These are phyloP conservation scores for Chlorella vulgaris DNA, from an alignment of 139 green algal genomes.

Conservation along the genomic window DNA sequence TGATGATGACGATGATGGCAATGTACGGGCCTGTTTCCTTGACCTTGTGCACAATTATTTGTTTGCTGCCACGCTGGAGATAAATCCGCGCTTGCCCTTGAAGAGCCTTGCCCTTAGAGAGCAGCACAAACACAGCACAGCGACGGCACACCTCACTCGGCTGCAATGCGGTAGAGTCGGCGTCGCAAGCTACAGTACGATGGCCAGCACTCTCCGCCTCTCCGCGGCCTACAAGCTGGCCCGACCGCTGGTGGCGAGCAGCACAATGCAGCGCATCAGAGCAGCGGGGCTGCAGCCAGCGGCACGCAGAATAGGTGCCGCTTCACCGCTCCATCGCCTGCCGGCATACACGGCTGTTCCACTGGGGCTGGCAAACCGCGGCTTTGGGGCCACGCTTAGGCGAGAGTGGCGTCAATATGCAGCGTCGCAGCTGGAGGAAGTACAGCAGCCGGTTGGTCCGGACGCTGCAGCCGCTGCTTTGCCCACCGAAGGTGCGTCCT, in stretches of 20 bases:
- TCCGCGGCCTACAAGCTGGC: neutral
- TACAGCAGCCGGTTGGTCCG: neutral
- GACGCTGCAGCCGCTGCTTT: neutral
- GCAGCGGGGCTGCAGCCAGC: neutral
- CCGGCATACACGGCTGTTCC: neutral
- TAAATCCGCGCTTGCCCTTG: no score
- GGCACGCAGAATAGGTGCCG: no score
- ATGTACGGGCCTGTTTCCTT: no score
- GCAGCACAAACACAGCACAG: no score
- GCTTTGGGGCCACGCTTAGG: neutral
- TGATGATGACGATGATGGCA: no score
- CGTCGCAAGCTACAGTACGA: no score
- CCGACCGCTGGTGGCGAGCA: neutral
- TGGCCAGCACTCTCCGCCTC: neutral
- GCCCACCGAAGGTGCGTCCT: neutral
- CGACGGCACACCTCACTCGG: no score
- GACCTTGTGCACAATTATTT: no score
- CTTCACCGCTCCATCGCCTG: no score
- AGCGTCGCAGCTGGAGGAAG: constrained; percentile 8
- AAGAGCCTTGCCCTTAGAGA: no score
- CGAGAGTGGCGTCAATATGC: constrained; percentile 4
- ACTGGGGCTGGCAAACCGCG: neutral
- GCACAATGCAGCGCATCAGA: neutral
- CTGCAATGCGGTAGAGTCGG: no score
- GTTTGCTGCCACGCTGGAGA: no score